phyloP scores from a whole-genome alignment of 768 basidiomycete genomes.

The Cytidiella melzeri region DNA sequence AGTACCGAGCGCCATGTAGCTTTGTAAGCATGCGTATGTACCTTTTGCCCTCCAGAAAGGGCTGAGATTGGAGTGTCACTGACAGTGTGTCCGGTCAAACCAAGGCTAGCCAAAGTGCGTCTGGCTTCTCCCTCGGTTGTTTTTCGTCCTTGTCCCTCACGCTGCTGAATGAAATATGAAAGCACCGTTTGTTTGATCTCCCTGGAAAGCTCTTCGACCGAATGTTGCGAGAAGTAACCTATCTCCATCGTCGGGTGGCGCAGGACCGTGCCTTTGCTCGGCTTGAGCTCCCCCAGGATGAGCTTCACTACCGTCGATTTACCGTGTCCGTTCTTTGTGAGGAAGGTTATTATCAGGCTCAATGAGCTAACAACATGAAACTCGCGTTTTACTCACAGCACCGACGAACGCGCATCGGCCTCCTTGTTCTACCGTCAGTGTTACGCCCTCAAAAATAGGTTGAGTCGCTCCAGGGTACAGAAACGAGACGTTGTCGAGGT shows the following conservation, averaged over 20 bases:
- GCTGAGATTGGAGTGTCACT: slow-evolving; percentile 5
- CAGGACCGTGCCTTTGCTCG: slow-evolving; percentile 13
- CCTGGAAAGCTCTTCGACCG: slow-evolving; percentile 21
- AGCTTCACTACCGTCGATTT: slow-evolving; percentile 19
- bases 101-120: slow-evolving; percentile 6
- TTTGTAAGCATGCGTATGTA: not conserved
- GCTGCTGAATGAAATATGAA: slow-evolving; percentile 4
- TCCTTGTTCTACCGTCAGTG: slow-evolving; percentile 15
- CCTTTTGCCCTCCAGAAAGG: slow-evolving; percentile 11
- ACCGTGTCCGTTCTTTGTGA: slow-evolving; percentile 18
- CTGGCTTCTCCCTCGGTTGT: slow-evolving; percentile 4
- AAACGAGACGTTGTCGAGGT: slow-evolving; percentile 14
- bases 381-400: slow-evolving; percentile 5
- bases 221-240: slow-evolving; percentile 19
- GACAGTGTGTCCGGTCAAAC: slow-evolving; percentile 2
- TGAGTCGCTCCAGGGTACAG: slow-evolving; percentile 11
- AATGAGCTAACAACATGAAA: too few species aligned
- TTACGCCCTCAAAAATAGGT: slow-evolving; percentile 12
- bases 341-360: too few species aligned
- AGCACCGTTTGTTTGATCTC: slow-evolving; percentile 3
- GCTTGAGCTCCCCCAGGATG: slow-evolving; percentile 15
- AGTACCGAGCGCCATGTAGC: too few species aligned
- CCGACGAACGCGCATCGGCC: slow-evolving; percentile 16
- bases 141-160: slow-evolving; percentile 1
- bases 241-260: slow-evolving; percentile 16